A percentile compares a stretch with the other conserved stretches of the same genome.
These are phyloP conservation scores for Tetrapisispora pingtungensis DNA, from an alignment of 805 yeast genomes.

Conservation along the genomic window DNA sequence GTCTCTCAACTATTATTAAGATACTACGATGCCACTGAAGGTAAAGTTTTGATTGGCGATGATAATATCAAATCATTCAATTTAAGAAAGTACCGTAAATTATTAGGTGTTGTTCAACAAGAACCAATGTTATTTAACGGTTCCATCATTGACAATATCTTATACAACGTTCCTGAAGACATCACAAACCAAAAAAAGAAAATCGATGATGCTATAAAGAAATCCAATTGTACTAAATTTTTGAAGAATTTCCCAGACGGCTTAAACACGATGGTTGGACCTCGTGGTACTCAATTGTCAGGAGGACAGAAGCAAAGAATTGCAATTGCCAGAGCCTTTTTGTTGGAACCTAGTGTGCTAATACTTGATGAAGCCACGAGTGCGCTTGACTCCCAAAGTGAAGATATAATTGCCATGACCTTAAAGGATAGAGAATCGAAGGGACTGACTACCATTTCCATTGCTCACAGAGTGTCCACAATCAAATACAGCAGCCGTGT, in stretches of 20 bases:
- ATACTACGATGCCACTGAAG: slow-evolving; percentile 69
- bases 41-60: slow-evolving; percentile 55
- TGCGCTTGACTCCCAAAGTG: slow-evolving; percentile 83
- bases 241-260: slow-evolving; percentile 71
- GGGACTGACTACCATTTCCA: slow-evolving; percentile 69
- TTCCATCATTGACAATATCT: slow-evolving; percentile 69
- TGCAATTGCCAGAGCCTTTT: slow-evolving; percentile 79
- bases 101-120: slow-evolving; percentile 85
- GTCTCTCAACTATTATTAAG: slow-evolving; percentile 69
- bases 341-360: slow-evolving; percentile 68
- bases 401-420: slow-evolving; percentile 72
- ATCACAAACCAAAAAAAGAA: slow-evolving; percentile 51
- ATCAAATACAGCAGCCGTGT: slow-evolving; percentile 74
- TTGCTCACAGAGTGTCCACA: slow-evolving; percentile 86
- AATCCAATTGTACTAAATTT: slow-evolving; percentile 68
- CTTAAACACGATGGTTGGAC: slow-evolving; percentile 72
- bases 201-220: slow-evolving; percentile 46
- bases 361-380: slow-evolving; percentile 92
- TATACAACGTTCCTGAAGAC: slow-evolving; percentile 49
- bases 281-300: slow-evolving; percentile 78
- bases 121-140: slow-evolving; percentile 88
- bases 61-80: slow-evolving; percentile 54
- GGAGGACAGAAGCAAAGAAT: slow-evolving; percentile 95
- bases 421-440: slow-evolving; percentile 43
- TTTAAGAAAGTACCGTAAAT: slow-evolving; percentile 59